Conservation (phyloP, 106 monocot genomes). For the Acorus gramineus region DNA sequence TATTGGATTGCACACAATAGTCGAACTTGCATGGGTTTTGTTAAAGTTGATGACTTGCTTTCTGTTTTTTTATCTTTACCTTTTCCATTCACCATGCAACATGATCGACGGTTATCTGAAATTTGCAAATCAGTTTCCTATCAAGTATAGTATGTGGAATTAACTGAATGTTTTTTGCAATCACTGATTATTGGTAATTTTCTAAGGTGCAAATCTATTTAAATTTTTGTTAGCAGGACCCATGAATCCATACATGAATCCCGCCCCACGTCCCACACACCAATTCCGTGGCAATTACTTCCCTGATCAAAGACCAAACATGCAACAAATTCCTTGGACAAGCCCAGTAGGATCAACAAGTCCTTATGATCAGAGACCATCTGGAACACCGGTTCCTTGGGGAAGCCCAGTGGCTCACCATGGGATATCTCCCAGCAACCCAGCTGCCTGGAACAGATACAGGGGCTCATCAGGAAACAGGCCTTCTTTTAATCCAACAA, state of each 20-base stretch:
- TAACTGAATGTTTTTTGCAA: no score
- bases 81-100: no score
- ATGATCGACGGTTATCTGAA: no score
- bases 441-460: constrained; percentile 7
- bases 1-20: no score
- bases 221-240: constrained; percentile 9
- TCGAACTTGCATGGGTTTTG: no score
- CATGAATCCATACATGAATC: constrained; percentile 3
- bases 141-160: no score
- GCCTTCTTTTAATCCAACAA: constrained; percentile 2
- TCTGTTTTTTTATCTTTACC: no score
- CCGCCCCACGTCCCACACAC: background rate
- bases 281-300: constrained; percentile 6
- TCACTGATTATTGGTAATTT: no score
- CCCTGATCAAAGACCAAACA: background rate
- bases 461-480: constrained; percentile 5
- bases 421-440: background rate
- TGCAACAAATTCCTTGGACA: constrained; percentile 7
- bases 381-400: constrained; percentile 10
- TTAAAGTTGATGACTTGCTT: no score
- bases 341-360: constrained; percentile 6
- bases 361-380: constrained; percentile 7
- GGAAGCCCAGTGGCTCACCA: constrained; percentile 13
- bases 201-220: no score
- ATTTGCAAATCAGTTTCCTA: no score